A percentile compares a stretch with the other conserved stretches of the same genome.
These are phyloP conservation scores for Lactarius sp. DNA, from an alignment of 768 basidiomycete genomes.

Conservation along the genomic window DNA sequence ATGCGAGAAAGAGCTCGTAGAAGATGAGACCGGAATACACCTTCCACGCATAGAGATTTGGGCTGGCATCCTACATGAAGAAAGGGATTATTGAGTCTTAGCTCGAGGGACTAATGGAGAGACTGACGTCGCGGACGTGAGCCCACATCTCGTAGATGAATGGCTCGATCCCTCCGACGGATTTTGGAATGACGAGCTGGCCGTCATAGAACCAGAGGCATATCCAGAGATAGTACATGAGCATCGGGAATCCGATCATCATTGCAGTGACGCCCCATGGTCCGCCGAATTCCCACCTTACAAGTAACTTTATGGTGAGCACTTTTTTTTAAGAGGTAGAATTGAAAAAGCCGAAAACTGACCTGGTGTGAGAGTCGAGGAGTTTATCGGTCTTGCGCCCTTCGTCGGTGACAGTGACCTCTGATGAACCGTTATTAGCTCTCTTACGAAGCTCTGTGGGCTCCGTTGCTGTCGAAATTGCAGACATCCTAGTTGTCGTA, in stretches of 20 bases:
- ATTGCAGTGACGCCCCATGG: constrained; percentile 87
- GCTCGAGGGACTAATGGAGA: background rate
- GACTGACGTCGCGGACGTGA: constrained; percentile 72
- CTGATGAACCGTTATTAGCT: constrained; percentile 26
- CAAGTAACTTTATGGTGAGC: constrained; percentile 7
- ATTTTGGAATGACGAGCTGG: constrained; percentile 61
- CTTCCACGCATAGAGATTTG: constrained; percentile 83
- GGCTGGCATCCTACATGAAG: constrained; percentile 75
- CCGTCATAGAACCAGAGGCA: constrained; percentile 97
- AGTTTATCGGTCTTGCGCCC: constrained; percentile 70
- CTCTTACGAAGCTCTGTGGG: constrained; percentile 30
- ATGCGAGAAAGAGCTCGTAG: constrained; percentile 87
- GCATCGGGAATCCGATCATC: constrained; percentile 87
- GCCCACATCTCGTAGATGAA: constrained; percentile 80
- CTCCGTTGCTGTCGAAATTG: constrained; percentile 13
- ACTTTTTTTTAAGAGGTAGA: background rate
- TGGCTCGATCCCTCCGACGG: constrained; percentile 64
- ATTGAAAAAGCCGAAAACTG: constrained; percentile 29
- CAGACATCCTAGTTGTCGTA: constrained; percentile 24
- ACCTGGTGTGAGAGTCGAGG: constrained; percentile 47
- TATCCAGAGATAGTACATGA: constrained; percentile 99
- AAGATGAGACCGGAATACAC: constrained; percentile 86
- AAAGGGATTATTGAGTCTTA: background rate
- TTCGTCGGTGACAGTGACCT: constrained; percentile 52
- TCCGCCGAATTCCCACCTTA: constrained; percentile 94